These are phyloP conservation scores for Dichotomopilus funicola DNA, from an alignment of 2,329 filamentous ascomycete genomes.

Conservation along the genomic window DNA sequence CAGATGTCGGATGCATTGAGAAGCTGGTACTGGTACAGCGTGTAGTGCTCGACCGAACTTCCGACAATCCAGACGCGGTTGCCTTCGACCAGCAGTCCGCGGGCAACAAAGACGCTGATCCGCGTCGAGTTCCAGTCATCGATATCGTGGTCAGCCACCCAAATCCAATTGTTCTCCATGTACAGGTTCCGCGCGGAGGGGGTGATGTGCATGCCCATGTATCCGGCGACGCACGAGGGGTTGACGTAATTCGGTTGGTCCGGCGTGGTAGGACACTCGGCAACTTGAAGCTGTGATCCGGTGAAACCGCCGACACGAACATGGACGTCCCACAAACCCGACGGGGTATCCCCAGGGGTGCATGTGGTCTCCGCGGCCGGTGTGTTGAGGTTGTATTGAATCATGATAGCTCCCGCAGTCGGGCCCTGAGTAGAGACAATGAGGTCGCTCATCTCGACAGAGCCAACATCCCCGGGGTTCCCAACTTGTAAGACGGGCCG, in stretches of 20 bases:
- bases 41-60: slow-evolving; percentile 58
- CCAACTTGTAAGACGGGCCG: slow-evolving; percentile 59
- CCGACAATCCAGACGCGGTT: slow-evolving; percentile 55
- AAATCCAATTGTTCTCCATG: slow-evolving; percentile 46
- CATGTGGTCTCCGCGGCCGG: slow-evolving; percentile 21
- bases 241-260: slow-evolving; percentile 21
- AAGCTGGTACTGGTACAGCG: slow-evolving; percentile 64
- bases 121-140: slow-evolving; percentile 38
- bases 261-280: slow-evolving; percentile 56
- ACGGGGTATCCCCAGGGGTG: slow-evolving; percentile 28
- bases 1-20: slow-evolving; percentile 53
- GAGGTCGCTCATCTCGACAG: slow-evolving; percentile 65
- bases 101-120: slow-evolving; percentile 44
- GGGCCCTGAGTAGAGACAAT: slow-evolving; percentile 63
- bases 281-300: slow-evolving; percentile 60
- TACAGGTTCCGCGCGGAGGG: slow-evolving; percentile 32
- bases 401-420: slow-evolving; percentile 60
- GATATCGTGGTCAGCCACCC: slow-evolving; percentile 46
- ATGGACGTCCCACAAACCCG: slow-evolving; percentile 68
- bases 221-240: slow-evolving; percentile 32
- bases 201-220: slow-evolving; percentile 39
- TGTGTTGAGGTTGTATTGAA: slow-evolving; percentile 65
- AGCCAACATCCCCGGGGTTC: slow-evolving; percentile 53
- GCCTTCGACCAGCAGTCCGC: slow-evolving; percentile 43
- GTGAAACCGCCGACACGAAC: slow-evolving; percentile 66